Base-by-base conservation (phyloP, 2,329 filamentous ascomycete species). In the Lizonia empirigonia region DNA sequence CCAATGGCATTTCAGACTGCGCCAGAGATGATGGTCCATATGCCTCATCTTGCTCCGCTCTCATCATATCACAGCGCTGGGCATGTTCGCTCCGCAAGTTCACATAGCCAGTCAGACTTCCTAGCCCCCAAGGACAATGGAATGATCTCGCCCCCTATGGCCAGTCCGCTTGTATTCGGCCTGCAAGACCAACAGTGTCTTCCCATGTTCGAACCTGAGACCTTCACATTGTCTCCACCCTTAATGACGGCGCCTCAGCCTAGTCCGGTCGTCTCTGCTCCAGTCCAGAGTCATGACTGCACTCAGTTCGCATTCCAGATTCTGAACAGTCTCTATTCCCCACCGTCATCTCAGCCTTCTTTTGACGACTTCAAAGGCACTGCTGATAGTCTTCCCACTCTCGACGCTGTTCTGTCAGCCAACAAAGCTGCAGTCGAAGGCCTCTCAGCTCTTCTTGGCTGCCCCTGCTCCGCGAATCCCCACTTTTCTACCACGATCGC, bases 401-500 rank as follows among this genome's bases (percentile, higher is more conserved):
- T 70, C 2, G 67, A 70, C 30, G 53, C 63, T 13, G 65, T 72
- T 19, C 56, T 73, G 0, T 62, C 67, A 5, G 66, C 63, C 38
- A 73, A 68, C 56, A 68, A 71, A 50, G 55, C 60, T 18, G 69
- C 70, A 2, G 63, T 72, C 2, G 69, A 72, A 38, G 70, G 62
- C 45, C 60, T 72, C 7, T 65, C 68, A 29, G 59, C 66, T 7
- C 58, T 72, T 3, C 63, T 72, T 3, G 56, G 55, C 18, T 72
- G 70, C 57, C 58, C 60, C n/a, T 73, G 70, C 62, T 68, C 70
- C 6, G 54, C 55, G 3, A 72, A 70, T 48, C 70, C 70, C 3
- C 69, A 72, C 53, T 73, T 69, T 57, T 71, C 68, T n/a, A 67
- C 69, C 2, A 72, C 68, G 2, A 68, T 72, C 30, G 63, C 67